Base-by-base conservation (phyloP, 1,139 yeast species). In the Kodamaea derodonti region DNA sequence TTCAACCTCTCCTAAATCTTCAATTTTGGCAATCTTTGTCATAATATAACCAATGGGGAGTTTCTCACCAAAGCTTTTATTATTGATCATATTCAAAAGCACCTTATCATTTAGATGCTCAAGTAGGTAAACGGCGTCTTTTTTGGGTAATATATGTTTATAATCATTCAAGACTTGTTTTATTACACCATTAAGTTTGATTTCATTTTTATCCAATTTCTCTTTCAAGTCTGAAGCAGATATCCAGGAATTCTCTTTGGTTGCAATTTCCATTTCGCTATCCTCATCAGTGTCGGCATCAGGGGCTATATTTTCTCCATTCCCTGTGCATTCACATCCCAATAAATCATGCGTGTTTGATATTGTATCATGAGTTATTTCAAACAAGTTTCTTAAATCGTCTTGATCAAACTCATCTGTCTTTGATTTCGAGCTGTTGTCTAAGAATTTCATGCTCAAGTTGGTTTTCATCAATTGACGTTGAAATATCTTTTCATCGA, bases 401-500 rank as follows among this genome's bases (percentile, higher is more conserved):
- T 68, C 71, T 34, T 67, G 59, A 34, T 75, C 78, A 50, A 84
- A 84, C 1, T 80, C 65, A 44, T 69, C 66, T 38, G 63, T 59
- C n/a, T 41, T 45, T 2, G 52, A 44, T 14, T 39, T 41, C 4
- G 45, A 26, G 42, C 72, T 72, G 32, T 68, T 65, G 49, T 84
- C 92, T 46, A 92, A 62, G 49, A 92, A 84, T 43, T 80, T 80
- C 40, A 83, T 83, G 32, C 96, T 85, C 34, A 92, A 60, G 36
- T 83, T 90, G 40, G 69, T 78, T 56, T 94, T 92, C 69, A 87
- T 81, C 38, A 88, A 65, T 53, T 92, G 98, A n/a, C 99, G 69
- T 56, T 92, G 97, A 43, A 84, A 81, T 4, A 92, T 88, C 60
- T 92, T 92, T 53, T 92, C 99, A 54, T 92, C 99, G 30, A 92